Conservation (phyloP, 164 flowering plant genomes). For the Chimonanthus praecox region DNA sequence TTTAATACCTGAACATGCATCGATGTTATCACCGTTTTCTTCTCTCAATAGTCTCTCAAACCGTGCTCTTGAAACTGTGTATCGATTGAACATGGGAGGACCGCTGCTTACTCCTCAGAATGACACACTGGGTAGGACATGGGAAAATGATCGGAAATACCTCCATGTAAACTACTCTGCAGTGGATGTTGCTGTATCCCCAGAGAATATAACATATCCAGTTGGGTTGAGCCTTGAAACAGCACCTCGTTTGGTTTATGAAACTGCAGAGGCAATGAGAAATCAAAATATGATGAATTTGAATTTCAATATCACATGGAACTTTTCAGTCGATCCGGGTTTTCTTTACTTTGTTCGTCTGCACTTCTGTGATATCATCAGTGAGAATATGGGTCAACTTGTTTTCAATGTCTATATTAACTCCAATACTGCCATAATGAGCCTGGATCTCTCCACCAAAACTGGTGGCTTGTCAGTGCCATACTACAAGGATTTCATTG, state of each 20-base stretch:
- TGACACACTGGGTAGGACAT: slow-evolving; percentile 38
- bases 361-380: slow-evolving; percentile 85
- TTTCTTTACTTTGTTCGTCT: slow-evolving; percentile 66
- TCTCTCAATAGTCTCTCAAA: slow-evolving; percentile 22
- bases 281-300: slow-evolving; percentile 39
- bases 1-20: slow-evolving; percentile 28
- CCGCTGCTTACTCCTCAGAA: slow-evolving; percentile 30
- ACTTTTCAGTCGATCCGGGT: slow-evolving; percentile 55
- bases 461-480: slow-evolving; percentile 40
- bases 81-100: slow-evolving; percentile 37
- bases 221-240: slow-evolving; percentile 41
- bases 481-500: slow-evolving; percentile 61
- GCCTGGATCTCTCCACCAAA: slow-evolving; percentile 57
- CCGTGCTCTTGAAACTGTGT: slow-evolving; percentile 27
- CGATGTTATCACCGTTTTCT: slow-evolving; percentile 5
- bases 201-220: slow-evolving; percentile 28
- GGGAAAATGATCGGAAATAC: slow-evolving; percentile 30
- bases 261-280: slow-evolving; percentile 71
- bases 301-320: slow-evolving; percentile 93
- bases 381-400: slow-evolving; percentile 46
- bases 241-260: slow-evolving; percentile 84
- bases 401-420: slow-evolving; percentile 60
- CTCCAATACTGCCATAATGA: slow-evolving; percentile 37
- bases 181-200: slow-evolving; percentile 13
- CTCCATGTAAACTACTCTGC: slow-evolving; percentile 29